Conservation (phyloP, 1,284 basidiomycete genomes). For the Malassezia slooffiae region DNA sequence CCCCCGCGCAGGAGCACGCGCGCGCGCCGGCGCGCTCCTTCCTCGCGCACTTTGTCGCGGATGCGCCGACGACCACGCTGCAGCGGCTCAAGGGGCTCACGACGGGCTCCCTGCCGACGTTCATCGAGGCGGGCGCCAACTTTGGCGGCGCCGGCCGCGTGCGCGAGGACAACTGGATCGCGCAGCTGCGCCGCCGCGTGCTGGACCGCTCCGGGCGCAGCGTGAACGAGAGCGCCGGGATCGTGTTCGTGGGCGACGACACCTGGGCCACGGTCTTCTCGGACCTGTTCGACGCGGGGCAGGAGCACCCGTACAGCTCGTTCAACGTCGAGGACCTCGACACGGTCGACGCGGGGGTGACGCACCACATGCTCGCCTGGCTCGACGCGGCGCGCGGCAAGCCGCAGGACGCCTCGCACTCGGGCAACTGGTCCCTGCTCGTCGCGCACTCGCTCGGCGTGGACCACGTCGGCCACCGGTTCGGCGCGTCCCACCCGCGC, state of each 20-base stretch:
- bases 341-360: constrained; percentile 84
- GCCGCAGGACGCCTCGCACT: constrained; percentile 15
- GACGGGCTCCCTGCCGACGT: constrained; percentile 89
- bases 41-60: constrained; percentile 76
- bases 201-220: neutral
- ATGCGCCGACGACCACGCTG: constrained; percentile 89
- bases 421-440: constrained; percentile 60
- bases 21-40: constrained; percentile 61
- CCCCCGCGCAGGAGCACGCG: constrained; percentile 62
- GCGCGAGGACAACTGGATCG: constrained; percentile 66
- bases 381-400: constrained; percentile 49
- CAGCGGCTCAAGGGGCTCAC: constrained; percentile 91
- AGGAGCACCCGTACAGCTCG: constrained; percentile 76
- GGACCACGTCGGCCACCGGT: constrained; percentile 89
- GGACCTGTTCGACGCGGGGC: constrained; percentile 57
- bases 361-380: constrained; percentile 68
- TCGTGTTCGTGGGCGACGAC: constrained; percentile 84
- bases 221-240: constrained; percentile 11
- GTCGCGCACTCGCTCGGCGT: constrained; percentile 94
- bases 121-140: constrained; percentile 82
- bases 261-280: constrained; percentile 91
- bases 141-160: constrained; percentile 62
- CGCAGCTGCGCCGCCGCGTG: constrained; percentile 45
- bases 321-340: constrained; percentile 98
- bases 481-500: constrained; percentile 74